These are phyloP conservation scores for Takashimella tepidaria DNA, from an alignment of 1,284 basidiomycete genomes.

Conservation along the genomic window DNA sequence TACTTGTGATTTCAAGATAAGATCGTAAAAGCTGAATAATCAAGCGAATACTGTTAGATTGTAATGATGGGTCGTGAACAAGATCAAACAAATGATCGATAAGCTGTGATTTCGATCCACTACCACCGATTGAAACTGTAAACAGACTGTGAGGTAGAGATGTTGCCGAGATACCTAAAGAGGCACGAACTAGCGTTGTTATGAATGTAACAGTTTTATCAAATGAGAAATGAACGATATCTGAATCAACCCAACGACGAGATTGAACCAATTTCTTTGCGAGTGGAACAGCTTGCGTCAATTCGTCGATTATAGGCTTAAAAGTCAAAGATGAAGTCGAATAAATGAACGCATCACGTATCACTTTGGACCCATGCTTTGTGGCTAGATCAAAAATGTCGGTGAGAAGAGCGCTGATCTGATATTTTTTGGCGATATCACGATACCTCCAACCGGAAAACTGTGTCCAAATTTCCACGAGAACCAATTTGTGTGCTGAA, in stretches of 20 bases:
- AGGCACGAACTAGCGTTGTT: constrained; percentile 26
- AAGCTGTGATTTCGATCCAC: constrained; percentile 27
- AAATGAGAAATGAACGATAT: constrained; percentile 24
- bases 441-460: constrained; percentile 38
- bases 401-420: constrained; percentile 25
- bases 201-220: constrained; percentile 28
- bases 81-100: constrained; percentile 35
- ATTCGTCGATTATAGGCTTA: constrained; percentile 35
- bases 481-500: constrained; percentile 33
- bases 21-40: constrained; percentile 27
- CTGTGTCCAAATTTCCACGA: constrained; percentile 33
- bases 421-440: constrained; percentile 30
- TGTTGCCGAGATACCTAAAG: constrained; percentile 12
- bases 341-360: constrained; percentile 29
- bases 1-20: constrained; percentile 27
- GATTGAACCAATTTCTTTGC: constrained; percentile 19
- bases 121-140: constrained; percentile 14
- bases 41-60: constrained; percentile 17
- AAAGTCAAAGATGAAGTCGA: constrained; percentile 35
- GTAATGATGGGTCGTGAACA: constrained; percentile 20
- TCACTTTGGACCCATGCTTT: constrained; percentile 23
- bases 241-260: constrained; percentile 25
- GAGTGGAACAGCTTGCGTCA: constrained; percentile 28
- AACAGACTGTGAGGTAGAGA: constrained; percentile 31
- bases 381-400: constrained; percentile 29